Evolutionary conservation across 1,139 yeast species (phyloP).

Genomic region (Meyerozyma guilliermondii): DNA sequence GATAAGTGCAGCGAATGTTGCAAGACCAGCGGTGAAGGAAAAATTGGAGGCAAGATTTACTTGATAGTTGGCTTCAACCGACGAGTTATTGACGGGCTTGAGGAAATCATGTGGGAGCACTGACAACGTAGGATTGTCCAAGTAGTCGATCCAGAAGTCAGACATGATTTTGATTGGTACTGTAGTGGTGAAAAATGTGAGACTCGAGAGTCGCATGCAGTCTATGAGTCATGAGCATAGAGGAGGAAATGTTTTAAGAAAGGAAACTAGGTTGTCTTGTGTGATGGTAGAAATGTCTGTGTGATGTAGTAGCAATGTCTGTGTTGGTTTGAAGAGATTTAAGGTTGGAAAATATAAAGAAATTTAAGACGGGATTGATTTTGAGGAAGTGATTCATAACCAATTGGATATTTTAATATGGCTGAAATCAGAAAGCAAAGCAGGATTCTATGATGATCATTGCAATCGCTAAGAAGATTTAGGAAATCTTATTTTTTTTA

Average conservation of each 20-base stretch:
- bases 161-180: constrained; percentile 7
- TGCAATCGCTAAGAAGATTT: too few relatives aligned
- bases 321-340: too few relatives aligned
- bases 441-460: too few relatives aligned
- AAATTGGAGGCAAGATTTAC: constrained; percentile 23
- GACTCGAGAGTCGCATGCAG: background rate
- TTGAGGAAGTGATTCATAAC: too few relatives aligned
- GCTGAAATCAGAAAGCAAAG: too few relatives aligned
- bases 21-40: constrained; percentile 50
- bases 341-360: too few relatives aligned
- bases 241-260: background rate
- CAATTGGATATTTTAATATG: too few relatives aligned
- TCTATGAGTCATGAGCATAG: background rate
- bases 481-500: too few relatives aligned
- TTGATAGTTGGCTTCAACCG: constrained; percentile 56
- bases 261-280: background rate
- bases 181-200: background rate
- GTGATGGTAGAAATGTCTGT: too few relatives aligned
- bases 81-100: constrained; percentile 67
- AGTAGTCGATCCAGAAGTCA: constrained; percentile 60
- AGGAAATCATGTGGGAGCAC: constrained; percentile 85
- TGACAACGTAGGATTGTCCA: constrained; percentile 80
- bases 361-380: too few relatives aligned
- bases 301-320: too few relatives aligned
- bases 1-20: constrained; percentile 69